Percentiles rank a stretch among this genome's conserved stretches.
Conservation (phyloP, 805 yeast genomes). For the Ascoidea asiatica region DNA sequence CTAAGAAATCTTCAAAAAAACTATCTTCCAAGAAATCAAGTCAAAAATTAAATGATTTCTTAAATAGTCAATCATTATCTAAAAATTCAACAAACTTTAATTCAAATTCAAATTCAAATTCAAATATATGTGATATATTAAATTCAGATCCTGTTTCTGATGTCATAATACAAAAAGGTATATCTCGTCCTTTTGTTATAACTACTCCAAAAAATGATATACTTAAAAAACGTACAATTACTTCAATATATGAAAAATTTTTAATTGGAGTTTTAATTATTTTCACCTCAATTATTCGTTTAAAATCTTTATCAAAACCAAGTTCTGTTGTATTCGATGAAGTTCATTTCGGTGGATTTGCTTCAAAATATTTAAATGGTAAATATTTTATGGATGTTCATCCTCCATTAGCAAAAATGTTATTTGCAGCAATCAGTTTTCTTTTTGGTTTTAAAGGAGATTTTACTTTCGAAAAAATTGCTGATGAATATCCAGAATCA, state of each 20-base stretch:
- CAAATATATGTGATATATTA: background rate
- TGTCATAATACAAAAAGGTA: constrained; percentile 35
- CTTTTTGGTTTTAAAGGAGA: constrained; percentile 62
- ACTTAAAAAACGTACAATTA: constrained; percentile 26
- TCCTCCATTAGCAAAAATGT: constrained; percentile 70
- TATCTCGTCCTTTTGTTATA: constrained; percentile 37
- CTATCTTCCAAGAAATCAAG: constrained; percentile 1
- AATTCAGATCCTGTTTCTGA: constrained; percentile 27
- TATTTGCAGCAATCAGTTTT: constrained; percentile 57
- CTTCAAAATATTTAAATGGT: constrained; percentile 61
- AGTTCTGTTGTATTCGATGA: constrained; percentile 84
- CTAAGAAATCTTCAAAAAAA: constrained; percentile 6
- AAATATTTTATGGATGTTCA: constrained; percentile 60
- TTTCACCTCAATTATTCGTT: constrained; percentile 45
- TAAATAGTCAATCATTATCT: too few species aligned
- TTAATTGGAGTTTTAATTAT: constrained; percentile 30
- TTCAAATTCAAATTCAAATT: background rate
- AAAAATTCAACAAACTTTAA: background rate
- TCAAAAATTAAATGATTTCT: constrained; percentile 1
- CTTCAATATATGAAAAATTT: constrained; percentile 23
- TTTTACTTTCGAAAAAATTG: constrained; percentile 55
- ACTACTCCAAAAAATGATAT: constrained; percentile 33
- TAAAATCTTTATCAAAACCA: constrained; percentile 51
- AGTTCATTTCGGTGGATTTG: constrained; percentile 87
- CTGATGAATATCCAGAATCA: constrained; percentile 41